Percentiles rank a stretch among this genome's conserved stretches.
phyloP scores from a whole-genome alignment of 495 filamentous ascomycete genomes.

The Xylaria acuta region DNA sequence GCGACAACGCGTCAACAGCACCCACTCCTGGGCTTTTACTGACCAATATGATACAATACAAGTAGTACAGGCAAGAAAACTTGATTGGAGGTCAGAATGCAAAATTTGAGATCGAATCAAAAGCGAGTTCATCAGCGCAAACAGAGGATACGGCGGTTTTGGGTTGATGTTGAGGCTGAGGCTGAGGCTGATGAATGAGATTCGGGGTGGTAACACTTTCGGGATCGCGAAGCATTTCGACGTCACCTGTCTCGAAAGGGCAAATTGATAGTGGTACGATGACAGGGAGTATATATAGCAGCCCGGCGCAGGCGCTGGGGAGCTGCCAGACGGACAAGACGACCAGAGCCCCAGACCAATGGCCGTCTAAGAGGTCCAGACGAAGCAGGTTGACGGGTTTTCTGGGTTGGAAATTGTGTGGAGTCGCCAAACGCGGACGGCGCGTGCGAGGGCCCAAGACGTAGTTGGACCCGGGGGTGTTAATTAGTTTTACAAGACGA shows the following conservation, averaged over 20 bases:
- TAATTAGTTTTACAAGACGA: background rate
- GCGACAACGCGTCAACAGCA: constrained; percentile 19
- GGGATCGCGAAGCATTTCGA: constrained; percentile 45
- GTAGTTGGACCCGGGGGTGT: constrained; percentile 16
- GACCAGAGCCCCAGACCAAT: constrained; percentile 29
- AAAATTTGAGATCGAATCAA: constrained; percentile 26
- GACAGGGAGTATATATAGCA: constrained; percentile 35
- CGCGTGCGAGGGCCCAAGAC: constrained; percentile 7
- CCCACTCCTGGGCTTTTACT: constrained; percentile 48
- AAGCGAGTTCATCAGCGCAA: constrained; percentile 23
- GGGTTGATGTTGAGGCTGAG: constrained; percentile 25
- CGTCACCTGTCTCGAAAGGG: constrained; percentile 36
- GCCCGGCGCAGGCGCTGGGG: constrained; percentile 28
- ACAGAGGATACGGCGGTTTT: constrained; percentile 29
- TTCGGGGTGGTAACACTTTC: constrained; percentile 33
- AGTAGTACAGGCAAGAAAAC: constrained; percentile 34
- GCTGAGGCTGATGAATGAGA: constrained; percentile 18
- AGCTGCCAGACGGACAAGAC: constrained; percentile 22
- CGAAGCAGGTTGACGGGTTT: constrained; percentile 35
- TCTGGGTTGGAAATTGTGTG: constrained; percentile 27
- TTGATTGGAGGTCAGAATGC: constrained; percentile 23
- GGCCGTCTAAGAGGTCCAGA: constrained; percentile 30
- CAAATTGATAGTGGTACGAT: constrained; percentile 22
- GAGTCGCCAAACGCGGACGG: constrained; percentile 25
- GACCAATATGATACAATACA: constrained; percentile 60